phyloP scores from a whole-genome alignment of 2,329 filamentous ascomycete species.

The Knufia petricola region DNA sequence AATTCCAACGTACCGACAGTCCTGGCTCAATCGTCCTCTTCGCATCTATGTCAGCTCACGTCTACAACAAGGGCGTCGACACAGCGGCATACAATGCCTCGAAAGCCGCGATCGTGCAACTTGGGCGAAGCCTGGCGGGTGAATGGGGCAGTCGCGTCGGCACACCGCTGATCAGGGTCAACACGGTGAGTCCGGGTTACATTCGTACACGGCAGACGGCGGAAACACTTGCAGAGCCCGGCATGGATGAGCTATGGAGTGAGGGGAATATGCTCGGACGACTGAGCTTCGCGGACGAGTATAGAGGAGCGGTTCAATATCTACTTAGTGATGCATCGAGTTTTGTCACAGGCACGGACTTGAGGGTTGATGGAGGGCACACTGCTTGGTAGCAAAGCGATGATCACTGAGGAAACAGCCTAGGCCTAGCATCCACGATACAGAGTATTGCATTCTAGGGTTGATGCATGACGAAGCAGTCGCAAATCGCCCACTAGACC shows the following conservation, averaged over 20 bases:
- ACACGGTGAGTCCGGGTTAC: constrained; percentile 41
- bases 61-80: constrained; percentile 18
- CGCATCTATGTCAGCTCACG: constrained; percentile 26
- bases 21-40: constrained; percentile 23
- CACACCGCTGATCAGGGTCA: constrained; percentile 39
- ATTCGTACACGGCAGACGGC: constrained; percentile 14
- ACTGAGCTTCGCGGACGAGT: constrained; percentile 58
- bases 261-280: constrained; percentile 75
- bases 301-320: constrained; percentile 47
- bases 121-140: constrained; percentile 34
- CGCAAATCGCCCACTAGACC: too few relatives aligned
- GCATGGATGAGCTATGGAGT: constrained; percentile 53
- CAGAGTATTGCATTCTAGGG: too few relatives aligned
- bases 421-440: too few relatives aligned
- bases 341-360: constrained; percentile 48
- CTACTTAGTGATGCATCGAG: constrained; percentile 41
- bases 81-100: constrained; percentile 33
- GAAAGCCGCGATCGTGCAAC: constrained; percentile 35
- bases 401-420: too few relatives aligned
- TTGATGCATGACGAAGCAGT: too few relatives aligned
- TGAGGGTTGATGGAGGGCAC: constrained; percentile 28
- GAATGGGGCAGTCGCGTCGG: constrained; percentile 35
- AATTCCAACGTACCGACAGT: constrained; percentile 26
- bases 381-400: constrained; percentile 16
- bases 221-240: constrained; percentile 11